Percentiles rank a stretch among this genome's conserved stretches.
Evolutionary conservation across 225 moss, liverwort and hornwort genomes (phyloP).

Genomic region (Lunularia cruciata): DNA sequence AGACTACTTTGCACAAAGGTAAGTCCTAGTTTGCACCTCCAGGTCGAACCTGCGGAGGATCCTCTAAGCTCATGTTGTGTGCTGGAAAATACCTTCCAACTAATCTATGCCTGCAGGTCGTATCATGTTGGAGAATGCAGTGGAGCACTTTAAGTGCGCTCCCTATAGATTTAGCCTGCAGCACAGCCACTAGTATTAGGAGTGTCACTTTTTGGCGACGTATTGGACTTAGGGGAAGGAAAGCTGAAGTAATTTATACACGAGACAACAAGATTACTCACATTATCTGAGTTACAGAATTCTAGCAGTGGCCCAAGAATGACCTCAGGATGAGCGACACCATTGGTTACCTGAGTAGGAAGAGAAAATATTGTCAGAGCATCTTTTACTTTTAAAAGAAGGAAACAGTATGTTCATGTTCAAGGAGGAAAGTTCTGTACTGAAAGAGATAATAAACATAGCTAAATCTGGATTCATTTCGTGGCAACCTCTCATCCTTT

Average conservation of each 20-base stretch:
- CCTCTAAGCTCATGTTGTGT: too few species aligned
- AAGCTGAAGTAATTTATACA: neutral
- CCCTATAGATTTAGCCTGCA: slow-evolving; percentile 62
- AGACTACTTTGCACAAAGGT: too few species aligned
- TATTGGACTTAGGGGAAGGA: too few species aligned
- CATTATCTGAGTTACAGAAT: slow-evolving; percentile 74
- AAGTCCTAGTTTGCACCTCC: too few species aligned
- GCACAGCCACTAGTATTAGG: neutral
- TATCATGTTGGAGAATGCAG: slow-evolving; percentile 71
- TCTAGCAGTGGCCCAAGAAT: slow-evolving; percentile 73
- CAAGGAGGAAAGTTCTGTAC: too few species aligned
- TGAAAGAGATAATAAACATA: too few species aligned
- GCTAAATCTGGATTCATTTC: too few species aligned
- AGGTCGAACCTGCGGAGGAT: too few species aligned
- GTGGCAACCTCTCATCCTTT: too few species aligned
- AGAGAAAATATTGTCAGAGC: neutral
- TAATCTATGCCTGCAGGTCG: slow-evolving; percentile 63
- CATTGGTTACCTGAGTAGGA: slow-evolving; percentile 66
- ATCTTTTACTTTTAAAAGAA: too few species aligned
- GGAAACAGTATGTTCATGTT: too few species aligned
- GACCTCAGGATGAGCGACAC: slow-evolving; percentile 54
- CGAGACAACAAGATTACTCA: slow-evolving; percentile 31
- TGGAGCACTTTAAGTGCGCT: slow-evolving; percentile 76
- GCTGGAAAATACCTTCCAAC: slow-evolving; percentile 60
- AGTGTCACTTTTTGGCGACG: too few species aligned